phyloP scores from a whole-genome alignment of 1,284 basidiomycete genomes.

The Fomes fomentarius region DNA sequence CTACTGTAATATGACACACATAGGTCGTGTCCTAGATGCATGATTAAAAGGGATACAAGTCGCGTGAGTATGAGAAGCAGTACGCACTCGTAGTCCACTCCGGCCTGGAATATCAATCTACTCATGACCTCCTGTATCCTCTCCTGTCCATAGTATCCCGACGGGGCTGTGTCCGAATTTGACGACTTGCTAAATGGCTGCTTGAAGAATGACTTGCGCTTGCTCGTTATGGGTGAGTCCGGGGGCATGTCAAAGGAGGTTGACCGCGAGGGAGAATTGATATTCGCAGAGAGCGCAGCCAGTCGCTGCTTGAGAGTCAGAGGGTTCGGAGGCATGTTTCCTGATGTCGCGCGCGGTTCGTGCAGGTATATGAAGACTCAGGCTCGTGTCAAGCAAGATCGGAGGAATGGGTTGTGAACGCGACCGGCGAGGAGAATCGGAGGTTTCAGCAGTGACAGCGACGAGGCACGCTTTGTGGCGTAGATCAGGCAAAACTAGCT shows the following conservation, averaged over 20 bases:
- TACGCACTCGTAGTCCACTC: slow-evolving; percentile 82
- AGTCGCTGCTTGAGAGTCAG: slow-evolving; percentile 34
- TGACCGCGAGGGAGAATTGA: slow-evolving; percentile 18
- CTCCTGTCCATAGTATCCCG: slow-evolving; percentile 37
- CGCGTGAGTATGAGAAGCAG: background rate
- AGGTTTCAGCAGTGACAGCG: background rate
- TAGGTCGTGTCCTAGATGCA: slow-evolving; percentile 71
- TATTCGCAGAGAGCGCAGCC: slow-evolving; percentile 29
- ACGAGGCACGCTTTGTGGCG: background rate
- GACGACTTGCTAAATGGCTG: slow-evolving; percentile 20
- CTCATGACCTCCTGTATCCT: slow-evolving; percentile 66
- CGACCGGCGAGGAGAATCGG: background rate
- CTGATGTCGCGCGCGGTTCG: background rate
- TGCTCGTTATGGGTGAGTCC: slow-evolving; percentile 24
- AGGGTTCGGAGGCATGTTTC: slow-evolving; percentile 28
- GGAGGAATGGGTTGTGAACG: background rate
- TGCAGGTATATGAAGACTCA: background rate
- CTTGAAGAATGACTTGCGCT: slow-evolving; percentile 30
- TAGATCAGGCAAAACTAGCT: background rate
- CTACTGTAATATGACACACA: slow-evolving; percentile 52
- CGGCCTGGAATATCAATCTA: slow-evolving; percentile 82
- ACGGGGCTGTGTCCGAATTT: slow-evolving; percentile 2
- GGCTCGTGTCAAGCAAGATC: background rate
- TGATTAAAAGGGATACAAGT: background rate
- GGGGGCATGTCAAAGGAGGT: slow-evolving; percentile 21